phyloP scores from a whole-genome alignment of 495 filamentous ascomycete species.

The Penicillium nucicola region DNA sequence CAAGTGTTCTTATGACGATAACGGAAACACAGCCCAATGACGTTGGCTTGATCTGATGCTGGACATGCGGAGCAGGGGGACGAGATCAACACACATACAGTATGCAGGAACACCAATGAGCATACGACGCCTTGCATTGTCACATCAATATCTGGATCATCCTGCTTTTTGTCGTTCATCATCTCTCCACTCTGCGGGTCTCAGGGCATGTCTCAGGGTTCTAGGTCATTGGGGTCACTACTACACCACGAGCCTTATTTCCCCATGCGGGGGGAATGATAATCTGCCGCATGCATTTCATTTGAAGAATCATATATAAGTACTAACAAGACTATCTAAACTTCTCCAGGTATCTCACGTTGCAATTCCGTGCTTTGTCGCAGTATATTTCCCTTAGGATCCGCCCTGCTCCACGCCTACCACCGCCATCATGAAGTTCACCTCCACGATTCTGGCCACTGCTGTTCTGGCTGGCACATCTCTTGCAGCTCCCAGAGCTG shows the following conservation, averaged over 20 bases:
- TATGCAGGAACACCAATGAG: neutral
- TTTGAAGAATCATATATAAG: constrained; percentile 11
- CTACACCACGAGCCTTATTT: constrained; percentile 8
- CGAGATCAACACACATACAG: constrained; percentile 6
- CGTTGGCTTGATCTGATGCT: neutral
- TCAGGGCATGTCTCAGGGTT: constrained; percentile 1
- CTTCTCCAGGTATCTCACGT: neutral
- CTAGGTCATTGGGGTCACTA: neutral
- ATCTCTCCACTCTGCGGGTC: constrained; percentile 4
- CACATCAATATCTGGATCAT: neutral
- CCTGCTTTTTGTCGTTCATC: neutral
- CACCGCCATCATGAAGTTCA: constrained; percentile 27
- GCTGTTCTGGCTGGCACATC: constrained; percentile 20
- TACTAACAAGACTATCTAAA: neutral
- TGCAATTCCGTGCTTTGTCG: neutral
- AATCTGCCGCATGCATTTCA: constrained; percentile 18
- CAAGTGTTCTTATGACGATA: constrained; percentile 3
- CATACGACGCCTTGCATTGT: neutral
- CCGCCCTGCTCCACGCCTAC: too few species aligned
- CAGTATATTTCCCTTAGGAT: neutral
- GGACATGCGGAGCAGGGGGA: constrained; percentile 2
- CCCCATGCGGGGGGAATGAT: constrained; percentile 20
- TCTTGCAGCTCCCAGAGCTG: constrained; percentile 26
- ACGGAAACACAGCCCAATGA: neutral
- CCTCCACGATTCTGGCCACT: constrained; percentile 16